Conservation (phyloP, 129 eudicot genomes). For the Centrapalus pauciflorus region DNA sequence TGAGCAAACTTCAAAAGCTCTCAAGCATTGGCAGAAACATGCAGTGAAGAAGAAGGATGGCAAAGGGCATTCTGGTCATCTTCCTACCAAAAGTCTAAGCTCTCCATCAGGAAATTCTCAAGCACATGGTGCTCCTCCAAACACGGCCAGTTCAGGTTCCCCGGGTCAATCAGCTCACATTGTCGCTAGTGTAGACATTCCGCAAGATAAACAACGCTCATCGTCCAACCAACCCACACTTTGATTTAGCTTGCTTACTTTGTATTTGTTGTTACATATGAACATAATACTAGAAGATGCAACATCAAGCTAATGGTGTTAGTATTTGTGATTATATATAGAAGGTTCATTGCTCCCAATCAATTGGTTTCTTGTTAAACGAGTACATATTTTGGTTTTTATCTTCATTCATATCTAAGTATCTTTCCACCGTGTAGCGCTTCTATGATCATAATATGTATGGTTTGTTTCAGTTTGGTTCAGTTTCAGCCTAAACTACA, state of each 20-base stretch:
- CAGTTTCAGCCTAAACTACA: no score
- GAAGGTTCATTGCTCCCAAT: conserved; percentile 15
- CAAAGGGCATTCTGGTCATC: conserved; percentile 25
- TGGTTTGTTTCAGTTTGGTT: no score
- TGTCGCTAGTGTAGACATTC: conserved; percentile 47
- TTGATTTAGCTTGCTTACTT: conserved; percentile 4
- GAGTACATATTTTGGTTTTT: conserved; percentile 13
- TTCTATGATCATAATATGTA: no score
- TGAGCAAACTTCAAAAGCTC: conserved; percentile 89
- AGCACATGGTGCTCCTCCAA: conserved; percentile 14
- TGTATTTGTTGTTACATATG: conserved; percentile 17
- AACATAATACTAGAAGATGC: conserved; percentile 23
- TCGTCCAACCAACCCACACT: conserved; percentile 19
- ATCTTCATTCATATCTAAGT: not conserved
- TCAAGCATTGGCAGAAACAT: conserved; percentile 75
- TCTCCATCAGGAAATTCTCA: conserved; percentile 29
- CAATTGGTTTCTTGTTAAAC: conserved; percentile 2
- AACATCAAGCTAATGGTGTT: conserved; percentile 27
- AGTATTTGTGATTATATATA: conserved; percentile 18
- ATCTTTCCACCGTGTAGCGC: no score
- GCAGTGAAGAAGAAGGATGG: conserved; percentile 47
- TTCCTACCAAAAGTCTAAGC: conserved; percentile 35
- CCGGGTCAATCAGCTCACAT: conserved; percentile 32
- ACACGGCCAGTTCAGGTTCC: not conserved
- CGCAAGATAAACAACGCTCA: conserved; percentile 25